Base-by-base conservation (phyloP, 352 stramenopile species). In the Pythium plurisporium region DNA sequence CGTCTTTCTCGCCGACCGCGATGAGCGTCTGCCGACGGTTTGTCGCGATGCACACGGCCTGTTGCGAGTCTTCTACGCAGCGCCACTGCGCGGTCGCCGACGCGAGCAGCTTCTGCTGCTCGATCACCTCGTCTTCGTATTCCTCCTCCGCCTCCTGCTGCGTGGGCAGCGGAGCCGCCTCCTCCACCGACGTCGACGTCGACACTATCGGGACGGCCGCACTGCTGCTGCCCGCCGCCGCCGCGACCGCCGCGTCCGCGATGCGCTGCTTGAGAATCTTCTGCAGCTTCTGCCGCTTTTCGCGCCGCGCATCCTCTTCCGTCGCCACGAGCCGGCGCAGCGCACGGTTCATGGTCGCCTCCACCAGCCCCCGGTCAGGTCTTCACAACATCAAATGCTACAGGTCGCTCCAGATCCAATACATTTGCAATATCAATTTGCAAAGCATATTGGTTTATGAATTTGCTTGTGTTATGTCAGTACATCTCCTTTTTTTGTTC, bases 1-100 rank as follows among this genome's bases (percentile, higher is more conserved):
- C 84, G 30, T 91, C 84, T 31, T 82, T 82, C 62, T 92, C 82
- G 41, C 84, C 84, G 23, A 94, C 79, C 6, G 81, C 82, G 12
- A 92, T 59, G 44, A 94, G 55, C 36, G 78, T 88, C 30, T 80
- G 65, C 14, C 69, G 69, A 0, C 73, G 59, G 58, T 90, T 94
- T 29, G 89, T 59, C 2, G 79, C 74, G 31, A 91, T 54, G 42
- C 84, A 91, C 55, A 83, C 72, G 19, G 82, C 76, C 61, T 92
- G 81, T 52, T 90, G 76, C 36, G 82, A 84, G 64, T 89, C 79
- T 27, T 92, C 82, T 7, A 92, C 65, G 37, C 73, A 86, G 19
- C 47, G 64, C 82, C 82, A 92, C 14, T 59, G 55, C 22, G 74
- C 76, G 25, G 59, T 72, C 19, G 70, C 62, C 3, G 64, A 70